These are phyloP conservation scores for Glomus cerebriforme DNA, from an alignment of 192 early-diverging fungal genomes.

Conservation along the genomic window DNA sequence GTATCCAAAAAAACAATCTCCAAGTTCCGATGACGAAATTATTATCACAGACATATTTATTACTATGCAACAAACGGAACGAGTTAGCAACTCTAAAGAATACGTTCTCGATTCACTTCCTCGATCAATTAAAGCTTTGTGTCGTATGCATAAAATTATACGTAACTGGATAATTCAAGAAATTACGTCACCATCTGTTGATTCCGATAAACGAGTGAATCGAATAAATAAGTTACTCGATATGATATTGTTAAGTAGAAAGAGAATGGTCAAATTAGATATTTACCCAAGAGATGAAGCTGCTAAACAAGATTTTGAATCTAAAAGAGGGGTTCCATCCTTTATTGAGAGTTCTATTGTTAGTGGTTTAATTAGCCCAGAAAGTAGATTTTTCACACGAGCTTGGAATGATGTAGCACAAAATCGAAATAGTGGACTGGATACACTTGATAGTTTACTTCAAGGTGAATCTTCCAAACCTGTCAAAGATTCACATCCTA, in stretches of 20 bases:
- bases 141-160: conserved; percentile 66
- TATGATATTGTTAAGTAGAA: conserved; percentile 58
- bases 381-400: conserved; percentile 62
- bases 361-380: conserved; percentile 71
- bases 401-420: conserved; percentile 65
- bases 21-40: conserved; percentile 56
- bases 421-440: conserved; percentile 54
- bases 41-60: conserved; percentile 67
- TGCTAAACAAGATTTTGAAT: conserved; percentile 13
- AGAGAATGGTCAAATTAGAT: conserved; percentile 33
- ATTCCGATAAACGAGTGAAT: conserved; percentile 52
- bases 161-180: conserved; percentile 69
- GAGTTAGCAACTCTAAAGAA: conserved; percentile 52
- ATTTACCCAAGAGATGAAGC: conserved; percentile 26
- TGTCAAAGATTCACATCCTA: neutral
- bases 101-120: conserved; percentile 61
- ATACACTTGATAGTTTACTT: conserved; percentile 54
- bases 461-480: neutral
- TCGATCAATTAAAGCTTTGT: conserved; percentile 64
- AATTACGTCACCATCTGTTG: conserved; percentile 50
- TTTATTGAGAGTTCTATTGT: conserved; percentile 73
- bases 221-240: conserved; percentile 64
- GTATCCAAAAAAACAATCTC: conserved; percentile 40
- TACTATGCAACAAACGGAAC: conserved; percentile 54
- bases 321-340: conserved; percentile 51